Conservation (phyloP, 306 rosid species). For the Arachis stenosperma region DNA sequence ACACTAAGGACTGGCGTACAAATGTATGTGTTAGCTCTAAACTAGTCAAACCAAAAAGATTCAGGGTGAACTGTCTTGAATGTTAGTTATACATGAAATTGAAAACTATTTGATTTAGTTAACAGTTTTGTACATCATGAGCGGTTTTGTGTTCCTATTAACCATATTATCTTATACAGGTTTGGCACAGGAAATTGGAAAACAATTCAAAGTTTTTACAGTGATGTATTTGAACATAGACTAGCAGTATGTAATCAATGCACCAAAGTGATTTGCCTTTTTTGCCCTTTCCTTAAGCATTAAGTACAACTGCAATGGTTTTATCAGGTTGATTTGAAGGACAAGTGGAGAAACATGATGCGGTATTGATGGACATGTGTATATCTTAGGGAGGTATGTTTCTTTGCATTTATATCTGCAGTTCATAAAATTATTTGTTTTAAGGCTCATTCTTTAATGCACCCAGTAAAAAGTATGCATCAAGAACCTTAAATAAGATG, state of each 20-base stretch:
- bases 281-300: constrained; percentile 15
- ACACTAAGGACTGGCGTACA: constrained; percentile 66
- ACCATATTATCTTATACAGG: constrained; percentile 50
- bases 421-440: constrained; percentile 11
- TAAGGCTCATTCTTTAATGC: not conserved
- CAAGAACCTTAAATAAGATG: too few relatives aligned
- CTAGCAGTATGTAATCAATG: constrained; percentile 59
- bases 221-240: constrained; percentile 63
- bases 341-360: constrained; percentile 87
- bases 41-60: constrained; percentile 15
- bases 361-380: constrained; percentile 31
- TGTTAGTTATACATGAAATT: constrained; percentile 11
- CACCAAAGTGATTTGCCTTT: constrained; percentile 9
- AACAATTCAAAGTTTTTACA: constrained; percentile 51
- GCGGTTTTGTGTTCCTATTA: constrained; percentile 26
- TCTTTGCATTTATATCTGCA: constrained; percentile 19
- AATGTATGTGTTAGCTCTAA: constrained; percentile 52
- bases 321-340: constrained; percentile 87
- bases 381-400: constrained; percentile 34
- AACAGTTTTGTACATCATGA: constrained; percentile 13
- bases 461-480: too few relatives aligned
- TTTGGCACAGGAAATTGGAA: constrained; percentile 84
- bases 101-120: constrained; percentile 9
- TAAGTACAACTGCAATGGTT: constrained; percentile 12
- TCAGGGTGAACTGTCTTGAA: constrained; percentile 22